These are phyloP conservation scores for Mastigamoeba balamuthi DNA, from an alignment of 78 protist species.

Conservation along the genomic window DNA sequence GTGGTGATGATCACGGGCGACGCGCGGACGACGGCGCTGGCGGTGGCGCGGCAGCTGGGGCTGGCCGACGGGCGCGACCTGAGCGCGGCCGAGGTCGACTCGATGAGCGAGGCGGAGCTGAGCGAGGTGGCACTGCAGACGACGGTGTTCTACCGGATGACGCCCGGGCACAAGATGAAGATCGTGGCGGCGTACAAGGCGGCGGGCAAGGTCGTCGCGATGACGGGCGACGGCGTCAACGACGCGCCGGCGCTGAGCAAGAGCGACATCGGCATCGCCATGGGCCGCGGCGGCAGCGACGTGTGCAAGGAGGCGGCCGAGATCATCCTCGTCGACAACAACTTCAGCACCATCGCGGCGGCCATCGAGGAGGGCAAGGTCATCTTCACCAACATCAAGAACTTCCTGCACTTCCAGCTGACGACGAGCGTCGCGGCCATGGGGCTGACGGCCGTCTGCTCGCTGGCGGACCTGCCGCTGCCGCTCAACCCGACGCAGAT, in stretches of 20 bases:
- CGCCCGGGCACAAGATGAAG: neutral
- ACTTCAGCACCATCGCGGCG: constrained; percentile 13
- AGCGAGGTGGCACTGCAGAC: neutral
- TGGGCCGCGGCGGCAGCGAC: constrained; percentile 72
- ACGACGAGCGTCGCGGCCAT: neutral
- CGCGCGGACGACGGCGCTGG: constrained; percentile 13
- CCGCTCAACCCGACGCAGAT: constrained; percentile 33
- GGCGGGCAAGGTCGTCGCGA: no score
- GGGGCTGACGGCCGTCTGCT: neutral
- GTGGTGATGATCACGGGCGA: constrained; percentile 68
- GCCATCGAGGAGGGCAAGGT: constrained; percentile 48
- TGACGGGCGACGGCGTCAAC: constrained; percentile 96
- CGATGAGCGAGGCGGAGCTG: neutral
- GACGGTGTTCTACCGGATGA: constrained; percentile 24
- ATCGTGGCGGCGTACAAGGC: neutral
- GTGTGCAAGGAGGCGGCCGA: constrained; percentile 76
- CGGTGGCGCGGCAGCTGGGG: constrained; percentile 13
- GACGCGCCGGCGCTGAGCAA: constrained; percentile 67
- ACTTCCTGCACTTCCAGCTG: neutral
- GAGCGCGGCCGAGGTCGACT: constrained; percentile 3
- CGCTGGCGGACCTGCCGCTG: neutral
- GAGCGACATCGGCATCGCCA: constrained; percentile 79
- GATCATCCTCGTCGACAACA: constrained; percentile 28
- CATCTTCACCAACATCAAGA: neutral
- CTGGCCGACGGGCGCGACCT: neutral